These are phyloP conservation scores for Russula brevipes DNA, from an alignment of 768 basidiomycete species.

Conservation along the genomic window DNA sequence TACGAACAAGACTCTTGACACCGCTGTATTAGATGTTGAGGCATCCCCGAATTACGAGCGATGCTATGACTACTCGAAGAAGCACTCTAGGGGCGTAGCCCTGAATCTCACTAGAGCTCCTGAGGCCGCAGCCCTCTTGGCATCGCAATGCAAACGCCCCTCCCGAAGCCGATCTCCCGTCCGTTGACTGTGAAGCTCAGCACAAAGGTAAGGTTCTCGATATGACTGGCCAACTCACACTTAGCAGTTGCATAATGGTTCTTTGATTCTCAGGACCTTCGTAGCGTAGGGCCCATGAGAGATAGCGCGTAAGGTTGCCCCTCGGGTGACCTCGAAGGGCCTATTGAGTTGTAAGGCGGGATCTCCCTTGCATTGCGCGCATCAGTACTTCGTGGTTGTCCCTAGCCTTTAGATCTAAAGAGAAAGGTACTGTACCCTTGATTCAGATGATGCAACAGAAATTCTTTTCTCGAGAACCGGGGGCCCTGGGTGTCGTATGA, in stretches of 20 bases:
- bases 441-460: not conserved
- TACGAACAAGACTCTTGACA: not conserved
- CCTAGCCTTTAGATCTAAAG: not conserved
- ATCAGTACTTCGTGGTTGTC: not conserved
- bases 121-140: not conserved
- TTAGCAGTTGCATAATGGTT: not conserved
- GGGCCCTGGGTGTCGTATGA: too few species aligned
- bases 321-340: conserved; percentile 1
- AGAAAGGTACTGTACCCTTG: not conserved
- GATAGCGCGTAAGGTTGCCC: not conserved
- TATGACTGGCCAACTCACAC: not conserved
- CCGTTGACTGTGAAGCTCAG: conserved; percentile 4
- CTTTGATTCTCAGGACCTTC: not conserved
- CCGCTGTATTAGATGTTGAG: not conserved
- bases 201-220: not conserved
- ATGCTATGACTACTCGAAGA: not conserved
- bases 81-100: not conserved
- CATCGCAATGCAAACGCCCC: not conserved
- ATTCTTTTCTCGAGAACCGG: too few species aligned
- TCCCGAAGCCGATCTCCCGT: not conserved
- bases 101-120: not conserved
- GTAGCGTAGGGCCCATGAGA: not conserved
- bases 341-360: too few species aligned
- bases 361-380: not conserved
- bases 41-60: not conserved